Conservation (phyloP, 352 stramenopile genomes). For the Phytophthora hybrid region DNA sequence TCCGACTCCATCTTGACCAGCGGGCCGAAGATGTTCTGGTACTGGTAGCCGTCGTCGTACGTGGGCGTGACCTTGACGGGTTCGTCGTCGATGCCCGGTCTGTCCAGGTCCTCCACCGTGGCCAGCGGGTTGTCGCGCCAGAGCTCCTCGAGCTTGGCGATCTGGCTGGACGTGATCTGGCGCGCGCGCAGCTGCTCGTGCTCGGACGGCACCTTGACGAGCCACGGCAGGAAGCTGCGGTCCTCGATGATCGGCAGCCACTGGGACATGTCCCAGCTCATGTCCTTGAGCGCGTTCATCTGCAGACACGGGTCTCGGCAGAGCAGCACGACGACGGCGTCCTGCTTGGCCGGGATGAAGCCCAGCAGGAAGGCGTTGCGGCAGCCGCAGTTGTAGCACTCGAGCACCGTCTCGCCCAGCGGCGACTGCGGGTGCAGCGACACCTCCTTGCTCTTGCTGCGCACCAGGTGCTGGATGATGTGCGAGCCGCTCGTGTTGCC, state of each 20-base stretch:
- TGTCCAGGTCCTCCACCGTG: conserved; percentile 96
- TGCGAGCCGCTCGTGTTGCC: conserved; percentile 96
- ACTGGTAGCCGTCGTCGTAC: conserved; percentile 99
- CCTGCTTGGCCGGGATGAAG: conserved; percentile 97
- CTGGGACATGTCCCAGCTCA: conserved; percentile 99
- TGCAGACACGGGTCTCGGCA: conserved; percentile 97
- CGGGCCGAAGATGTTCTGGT: conserved; percentile 99
- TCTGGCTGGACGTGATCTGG: conserved; percentile 94
- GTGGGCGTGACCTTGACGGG: conserved; percentile 85
- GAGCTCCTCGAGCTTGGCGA: conserved; percentile 91
- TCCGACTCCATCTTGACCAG: conserved; percentile 99
- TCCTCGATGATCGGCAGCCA: conserved; percentile 99
- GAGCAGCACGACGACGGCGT: conserved; percentile 97
- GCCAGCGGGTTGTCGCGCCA: conserved; percentile 98
- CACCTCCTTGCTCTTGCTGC: conserved; percentile 92
- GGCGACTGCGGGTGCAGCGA: conserved; percentile 95
- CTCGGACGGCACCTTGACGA: conserved; percentile 95
- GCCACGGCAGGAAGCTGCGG: conserved; percentile 96
- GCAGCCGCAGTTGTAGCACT: conserved; percentile 99
- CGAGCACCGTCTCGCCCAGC: conserved; percentile 97
- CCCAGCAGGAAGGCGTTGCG: conserved; percentile 99
- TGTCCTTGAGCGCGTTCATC: conserved; percentile 97
- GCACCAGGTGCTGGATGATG: conserved; percentile 99
- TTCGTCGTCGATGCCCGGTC: conserved; percentile 92
- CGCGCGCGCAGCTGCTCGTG: conserved; percentile 93